Evolutionary conservation across 352 stramenopile species (phyloP).

Genomic region (Blastocystis sp.): DNA sequence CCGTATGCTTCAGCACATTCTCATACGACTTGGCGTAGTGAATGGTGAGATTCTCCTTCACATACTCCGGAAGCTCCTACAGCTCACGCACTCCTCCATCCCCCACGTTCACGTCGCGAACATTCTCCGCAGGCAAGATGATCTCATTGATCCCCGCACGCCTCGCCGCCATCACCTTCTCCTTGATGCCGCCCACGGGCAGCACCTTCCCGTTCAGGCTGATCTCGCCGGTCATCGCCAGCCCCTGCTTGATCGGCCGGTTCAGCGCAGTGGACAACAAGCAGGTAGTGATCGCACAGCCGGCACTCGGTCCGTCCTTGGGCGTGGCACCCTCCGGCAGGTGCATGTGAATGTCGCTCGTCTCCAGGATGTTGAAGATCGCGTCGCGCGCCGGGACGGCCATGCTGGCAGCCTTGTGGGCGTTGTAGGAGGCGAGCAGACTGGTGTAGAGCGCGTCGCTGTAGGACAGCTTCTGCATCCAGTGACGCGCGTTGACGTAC

Average conservation of each 20-base stretch:
- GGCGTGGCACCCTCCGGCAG: conserved; percentile 94
- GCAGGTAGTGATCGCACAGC: conserved; percentile 94
- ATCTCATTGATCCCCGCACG: conserved; percentile 88
- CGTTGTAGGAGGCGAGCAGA: conserved; percentile 63
- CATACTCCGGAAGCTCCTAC: conserved; percentile 85
- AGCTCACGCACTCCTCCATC: conserved; percentile 70
- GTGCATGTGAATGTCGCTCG: conserved; percentile 90
- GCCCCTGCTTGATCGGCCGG: conserved; percentile 83
- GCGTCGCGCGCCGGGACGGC: background rate
- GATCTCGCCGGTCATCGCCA: conserved; percentile 95
- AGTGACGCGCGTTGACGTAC: conserved; percentile 82
- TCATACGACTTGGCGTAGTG: conserved; percentile 94
- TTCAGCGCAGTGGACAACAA: conserved; percentile 76
- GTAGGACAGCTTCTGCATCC: conserved; percentile 60
- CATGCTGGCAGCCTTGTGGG: conserved; percentile 10
- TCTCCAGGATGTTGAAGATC: conserved; percentile 60
- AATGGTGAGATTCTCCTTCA: conserved; percentile 89
- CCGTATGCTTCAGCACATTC: conserved; percentile 77
- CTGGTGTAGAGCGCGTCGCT: conserved; percentile 49
- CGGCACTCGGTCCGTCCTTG: conserved; percentile 95
- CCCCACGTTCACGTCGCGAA: conserved; percentile 86
- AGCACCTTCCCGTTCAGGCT: conserved; percentile 94
- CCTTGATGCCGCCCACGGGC: conserved; percentile 97
- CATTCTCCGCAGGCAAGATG: conserved; percentile 87
- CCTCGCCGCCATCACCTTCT: conserved; percentile 96